These are phyloP conservation scores for Epithele typhae DNA, from an alignment of 768 basidiomycete genomes.

Conservation along the genomic window DNA sequence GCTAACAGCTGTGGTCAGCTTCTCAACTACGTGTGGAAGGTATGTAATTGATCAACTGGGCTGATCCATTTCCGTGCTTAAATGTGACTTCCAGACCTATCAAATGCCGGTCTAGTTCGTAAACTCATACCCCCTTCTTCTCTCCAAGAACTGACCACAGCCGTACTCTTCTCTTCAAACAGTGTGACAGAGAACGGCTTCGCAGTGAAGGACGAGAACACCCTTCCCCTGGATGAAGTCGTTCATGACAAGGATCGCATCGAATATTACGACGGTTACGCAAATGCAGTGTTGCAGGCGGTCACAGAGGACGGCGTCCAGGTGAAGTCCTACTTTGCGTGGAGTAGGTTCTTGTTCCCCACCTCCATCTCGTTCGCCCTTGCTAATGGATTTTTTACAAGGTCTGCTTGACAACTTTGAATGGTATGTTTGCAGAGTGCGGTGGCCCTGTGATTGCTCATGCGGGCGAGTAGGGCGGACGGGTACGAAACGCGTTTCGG, in stretches of 20 bases:
- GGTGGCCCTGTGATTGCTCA: not conserved
- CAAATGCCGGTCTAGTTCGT: slow-evolving; percentile 32
- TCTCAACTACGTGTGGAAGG: slow-evolving; percentile 38
- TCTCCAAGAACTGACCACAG: no score
- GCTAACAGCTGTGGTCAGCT: slow-evolving; percentile 22
- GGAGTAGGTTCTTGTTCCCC: slow-evolving; percentile 24
- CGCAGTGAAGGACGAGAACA: slow-evolving; percentile 35
- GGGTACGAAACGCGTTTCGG: slow-evolving; percentile 43
- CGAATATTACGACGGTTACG: slow-evolving; percentile 36
- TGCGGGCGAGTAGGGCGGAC: slow-evolving; percentile 24
- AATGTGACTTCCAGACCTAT: slow-evolving; percentile 26
- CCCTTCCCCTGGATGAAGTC: slow-evolving; percentile 29
- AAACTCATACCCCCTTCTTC: no score
- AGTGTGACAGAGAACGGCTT: slow-evolving; percentile 46
- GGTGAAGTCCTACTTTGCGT: slow-evolving; percentile 35
- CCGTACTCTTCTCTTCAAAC: no score
- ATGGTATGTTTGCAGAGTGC: slow-evolving; percentile 24
- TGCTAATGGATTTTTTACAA: slow-evolving; percentile 5
- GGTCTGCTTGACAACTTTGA: slow-evolving; percentile 42
- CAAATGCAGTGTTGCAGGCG: slow-evolving; percentile 34
- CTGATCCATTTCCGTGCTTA: not conserved
- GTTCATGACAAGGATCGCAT: slow-evolving; percentile 36
- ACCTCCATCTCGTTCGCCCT: slow-evolving; percentile 2
- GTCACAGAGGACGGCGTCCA: slow-evolving; percentile 34
- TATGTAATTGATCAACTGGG: no score